Evolutionary conservation across 148 eudicot genomes (phyloP).

Genomic region (Polygonum maritimum): DNA sequence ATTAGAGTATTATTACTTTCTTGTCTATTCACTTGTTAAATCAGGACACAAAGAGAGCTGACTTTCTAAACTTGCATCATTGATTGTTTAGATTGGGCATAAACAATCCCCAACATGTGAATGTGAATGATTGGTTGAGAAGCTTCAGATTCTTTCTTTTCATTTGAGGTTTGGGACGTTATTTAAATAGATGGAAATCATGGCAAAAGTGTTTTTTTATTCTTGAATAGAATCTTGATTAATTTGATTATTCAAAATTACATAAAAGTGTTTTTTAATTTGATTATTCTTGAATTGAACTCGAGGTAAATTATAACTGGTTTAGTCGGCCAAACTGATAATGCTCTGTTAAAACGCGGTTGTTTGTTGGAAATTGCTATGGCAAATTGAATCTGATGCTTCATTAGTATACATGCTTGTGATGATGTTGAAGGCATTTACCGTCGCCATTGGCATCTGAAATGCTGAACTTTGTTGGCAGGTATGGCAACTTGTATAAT

Average conservation of each 20-base stretch:
- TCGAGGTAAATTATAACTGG: neutral
- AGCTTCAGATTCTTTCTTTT: neutral
- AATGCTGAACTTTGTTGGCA: slow-evolving; percentile 21
- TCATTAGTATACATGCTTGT: neutral
- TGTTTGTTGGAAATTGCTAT: neutral
- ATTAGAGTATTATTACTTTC: neutral
- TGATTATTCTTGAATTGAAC: too few relatives aligned
- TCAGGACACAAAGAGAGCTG: neutral
- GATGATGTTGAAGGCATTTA: neutral
- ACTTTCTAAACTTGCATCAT: neutral
- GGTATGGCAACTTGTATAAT: slow-evolving; percentile 81
- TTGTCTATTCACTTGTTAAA: neutral
- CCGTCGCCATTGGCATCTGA: neutral
- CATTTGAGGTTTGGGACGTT: too few relatives aligned
- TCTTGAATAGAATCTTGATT: too few relatives aligned
- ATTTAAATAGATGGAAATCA: neutral
- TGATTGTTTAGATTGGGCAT: neutral
- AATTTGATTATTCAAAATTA: too few relatives aligned
- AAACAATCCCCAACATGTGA: neutral
- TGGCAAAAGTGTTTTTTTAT: neutral
- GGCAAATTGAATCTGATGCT: neutral
- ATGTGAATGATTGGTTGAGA: neutral
- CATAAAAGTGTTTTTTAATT: too few relatives aligned
- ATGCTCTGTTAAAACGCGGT: neutral
- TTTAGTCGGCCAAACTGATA: neutral